phyloP scores from a whole-genome alignment of 169 alveolate genomes.

The Plasmodium vivax region DNA sequence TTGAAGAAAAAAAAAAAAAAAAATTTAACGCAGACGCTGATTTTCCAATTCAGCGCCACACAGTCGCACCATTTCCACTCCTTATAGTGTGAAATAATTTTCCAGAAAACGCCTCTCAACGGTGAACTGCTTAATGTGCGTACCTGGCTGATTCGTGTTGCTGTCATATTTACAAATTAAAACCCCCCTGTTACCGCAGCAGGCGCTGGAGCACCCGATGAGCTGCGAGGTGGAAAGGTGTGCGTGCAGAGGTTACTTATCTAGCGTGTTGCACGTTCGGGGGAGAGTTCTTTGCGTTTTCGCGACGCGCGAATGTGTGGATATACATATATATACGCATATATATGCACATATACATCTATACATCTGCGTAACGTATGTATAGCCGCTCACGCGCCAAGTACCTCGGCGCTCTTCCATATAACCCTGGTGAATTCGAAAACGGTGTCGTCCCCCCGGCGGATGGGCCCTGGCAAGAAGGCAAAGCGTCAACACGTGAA shows the following conservation, averaged over 20 bases:
- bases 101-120: not conserved
- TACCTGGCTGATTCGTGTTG: constrained; percentile 50
- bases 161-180: constrained; percentile 58
- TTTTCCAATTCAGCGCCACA: not conserved
- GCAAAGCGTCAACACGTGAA: not conserved
- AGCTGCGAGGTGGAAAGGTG: constrained; percentile 9
- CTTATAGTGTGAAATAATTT: not conserved
- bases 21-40: not conserved
- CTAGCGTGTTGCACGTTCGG: not conserved
- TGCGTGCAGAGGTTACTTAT: not conserved
- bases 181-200: constrained; percentile 35
- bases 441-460: constrained; percentile 18
- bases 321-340: not conserved
- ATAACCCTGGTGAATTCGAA: constrained; percentile 51
- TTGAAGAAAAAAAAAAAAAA: not conserved
- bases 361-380: not conserved
- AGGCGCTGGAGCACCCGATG: constrained; percentile 57
- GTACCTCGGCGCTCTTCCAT: constrained; percentile 67
- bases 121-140: not conserved
- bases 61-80: not conserved
- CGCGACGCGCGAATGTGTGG: not conserved
- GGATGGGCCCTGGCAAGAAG: constrained; percentile 19
- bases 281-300: not conserved
- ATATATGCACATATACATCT: not conserved
- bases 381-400: not conserved